Base-by-base conservation (phyloP, 768 basidiomycete species). In the Calocybe cyanea region DNA sequence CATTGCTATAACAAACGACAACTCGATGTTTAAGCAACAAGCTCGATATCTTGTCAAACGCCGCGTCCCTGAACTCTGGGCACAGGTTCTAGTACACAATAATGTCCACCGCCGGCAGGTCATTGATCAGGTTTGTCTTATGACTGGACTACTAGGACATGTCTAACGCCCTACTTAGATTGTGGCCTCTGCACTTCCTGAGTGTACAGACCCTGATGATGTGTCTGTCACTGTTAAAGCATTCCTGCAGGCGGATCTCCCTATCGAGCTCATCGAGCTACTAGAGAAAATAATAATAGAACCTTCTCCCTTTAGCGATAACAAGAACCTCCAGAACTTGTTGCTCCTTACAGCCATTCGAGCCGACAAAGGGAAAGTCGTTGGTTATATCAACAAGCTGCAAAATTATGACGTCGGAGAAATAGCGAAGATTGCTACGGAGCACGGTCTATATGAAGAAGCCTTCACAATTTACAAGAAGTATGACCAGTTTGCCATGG, bases 11-110 rank as follows among this genome's bases (percentile, higher is more conserved):
- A 98, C 96, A 38, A 98, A 98, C 62, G 94, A 95, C 54, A 99
- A 99, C 72, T 85, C 93, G 10, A 99, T 99, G 96, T 99, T 94
- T 80, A 99, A 98, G 69, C 95, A 99, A 59, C 96, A 98, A 67
- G 91, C 96, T 42, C 86, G 96, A 21, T 99, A 99, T 68, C 81
- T 99, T 47, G 90, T 97, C 61, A 96, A 94, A 68, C 85, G 96
- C 56, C 90, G 96, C 51, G 84, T 91, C 51, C 82, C 88, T 13
- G 96, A 98, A 50, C 81, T 99, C 23, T 99, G 96, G 96, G 82
- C 87, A 1, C 92, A 97, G 67, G 96, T 99, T 28, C 83, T 99
- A 45, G 74, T 80, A 9, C 76, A 80, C 3, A 92, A 92, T 52
- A 97, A 96, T 65, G 78, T 91, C 38, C 85, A 98, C 63, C 91